Evolutionary conservation across 768 basidiomycete species (phyloP).

Genomic region (Amanita thiersii): DNA sequence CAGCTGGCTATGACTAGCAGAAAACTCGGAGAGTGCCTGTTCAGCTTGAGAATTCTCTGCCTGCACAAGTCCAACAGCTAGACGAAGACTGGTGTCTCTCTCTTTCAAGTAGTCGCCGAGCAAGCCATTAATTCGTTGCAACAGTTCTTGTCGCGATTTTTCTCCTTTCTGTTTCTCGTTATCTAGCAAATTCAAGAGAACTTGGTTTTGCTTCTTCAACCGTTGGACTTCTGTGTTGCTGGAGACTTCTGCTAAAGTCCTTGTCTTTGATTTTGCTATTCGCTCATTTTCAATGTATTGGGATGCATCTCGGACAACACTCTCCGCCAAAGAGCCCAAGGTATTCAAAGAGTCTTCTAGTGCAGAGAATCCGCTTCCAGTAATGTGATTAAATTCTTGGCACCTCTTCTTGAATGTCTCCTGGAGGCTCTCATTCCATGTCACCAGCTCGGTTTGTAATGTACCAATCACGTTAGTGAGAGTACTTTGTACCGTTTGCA

Average conservation of each 20-base stretch:
- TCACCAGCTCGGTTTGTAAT: conserved; percentile 40
- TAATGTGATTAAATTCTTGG: conserved; percentile 33
- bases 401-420: conserved; percentile 40
- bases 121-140: conserved; percentile 68
- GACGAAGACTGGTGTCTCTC: conserved; percentile 57
- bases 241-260: conserved; percentile 36
- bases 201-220: conserved; percentile 56
- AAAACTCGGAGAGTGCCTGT: conserved; percentile 37
- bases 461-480: conserved; percentile 44
- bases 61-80: conserved; percentile 45
- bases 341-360: conserved; percentile 52
- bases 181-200: conserved; percentile 52
- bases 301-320: conserved; percentile 47
- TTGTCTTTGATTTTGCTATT: conserved; percentile 40
- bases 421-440: conserved; percentile 51
- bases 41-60: conserved; percentile 50
- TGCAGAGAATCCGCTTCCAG: conserved; percentile 37
- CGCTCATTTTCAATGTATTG: conserved; percentile 50
- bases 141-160: conserved; percentile 60
- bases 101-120: conserved; percentile 63
- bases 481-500: conserved; percentile 31
- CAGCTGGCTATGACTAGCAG: conserved; percentile 38
- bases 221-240: conserved; percentile 10
- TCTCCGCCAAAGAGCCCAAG: conserved; percentile 53
- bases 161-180: conserved; percentile 60